These are phyloP conservation scores for Phaeotremella skinneri DNA, from an alignment of 768 basidiomycete genomes.

Conservation along the genomic window DNA sequence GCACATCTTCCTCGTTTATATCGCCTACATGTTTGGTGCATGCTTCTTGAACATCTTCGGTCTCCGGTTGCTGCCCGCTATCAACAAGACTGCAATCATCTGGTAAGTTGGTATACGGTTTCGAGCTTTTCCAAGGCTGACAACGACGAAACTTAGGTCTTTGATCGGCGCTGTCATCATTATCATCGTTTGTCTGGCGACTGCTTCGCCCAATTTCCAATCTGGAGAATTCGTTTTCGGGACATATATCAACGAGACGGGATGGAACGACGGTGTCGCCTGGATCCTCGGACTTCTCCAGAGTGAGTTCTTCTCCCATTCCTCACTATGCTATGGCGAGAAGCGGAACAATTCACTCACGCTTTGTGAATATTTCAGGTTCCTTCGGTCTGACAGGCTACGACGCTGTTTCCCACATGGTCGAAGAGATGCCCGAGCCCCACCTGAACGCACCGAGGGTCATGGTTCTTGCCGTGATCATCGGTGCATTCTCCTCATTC, in stretches of 20 bases:
- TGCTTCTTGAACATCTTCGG: conserved; percentile 35
- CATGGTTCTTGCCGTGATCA: conserved; percentile 37
- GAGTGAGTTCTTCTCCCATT: conserved; percentile 15
- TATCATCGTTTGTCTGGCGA: conserved; percentile 32
- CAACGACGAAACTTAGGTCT: conserved; percentile 19
- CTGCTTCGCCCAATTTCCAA: conserved; percentile 32
- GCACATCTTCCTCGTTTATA: conserved; percentile 44
- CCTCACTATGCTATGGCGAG: neutral
- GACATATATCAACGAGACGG: conserved; percentile 40
- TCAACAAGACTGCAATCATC: conserved; percentile 41
- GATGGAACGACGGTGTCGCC: conserved; percentile 44
- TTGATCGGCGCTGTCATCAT: conserved; percentile 35
- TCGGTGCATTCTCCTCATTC: conserved; percentile 35
- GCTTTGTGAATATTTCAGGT: no score
- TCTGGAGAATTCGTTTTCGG: conserved; percentile 38
- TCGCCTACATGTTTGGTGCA: conserved; percentile 38
- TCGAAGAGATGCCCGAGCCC: conserved; percentile 45
- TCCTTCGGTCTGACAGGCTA: conserved; percentile 43
- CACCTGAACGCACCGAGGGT: conserved; percentile 37
- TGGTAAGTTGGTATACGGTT: conserved; percentile 25
- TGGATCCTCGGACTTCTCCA: conserved; percentile 44
- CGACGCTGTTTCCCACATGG: conserved; percentile 45
- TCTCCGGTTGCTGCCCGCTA: conserved; percentile 32
- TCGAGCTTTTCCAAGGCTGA: neutral
- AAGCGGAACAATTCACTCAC: neutral